Base-by-base conservation (phyloP, 768 basidiomycete species). In the Lyophyllum atratum region DNA sequence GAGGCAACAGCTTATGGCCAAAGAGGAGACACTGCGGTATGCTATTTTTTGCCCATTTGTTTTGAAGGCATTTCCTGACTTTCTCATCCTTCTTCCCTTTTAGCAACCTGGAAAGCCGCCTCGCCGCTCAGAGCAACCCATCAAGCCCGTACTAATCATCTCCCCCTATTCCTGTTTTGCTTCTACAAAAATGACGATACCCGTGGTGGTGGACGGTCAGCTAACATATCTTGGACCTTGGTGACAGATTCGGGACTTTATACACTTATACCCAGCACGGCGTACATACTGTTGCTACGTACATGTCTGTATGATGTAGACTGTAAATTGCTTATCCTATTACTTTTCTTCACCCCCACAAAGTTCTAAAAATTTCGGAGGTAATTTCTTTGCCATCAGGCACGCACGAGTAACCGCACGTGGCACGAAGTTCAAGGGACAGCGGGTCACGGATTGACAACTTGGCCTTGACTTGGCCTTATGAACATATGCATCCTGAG, bases 1-100 rank as follows among this genome's bases (percentile, higher is more conserved):
- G 76, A 80, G 87, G 64, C 92, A 95, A 68, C 88, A 94, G 70
- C 76, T 95, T 45, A 69, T 90, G 68, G 93, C 92, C 43, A 92
- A 93, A 72, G 93, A 95, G 71, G 90, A 90, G 67, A 84, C 87
- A 19, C 83, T 90, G 66, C 79, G 86, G 86, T 86, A 54, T 17
- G 79, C 22, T 33, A 52, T 17, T 47, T n/a, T 17, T 33, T 48
- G 24, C 48, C 34, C 6, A 2, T 15, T 2, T 34, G 31, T n/a
- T 33, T 19, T 22, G 28, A 22, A 25, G 34, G 14, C 33, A 53
- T 42, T 40, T 19, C 17, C 49, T 53, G n/a, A 56, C 52, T 22
- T n/a, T n/a, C n/a, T n/a, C n/a, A n/a, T n/a, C n/a, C n/a, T n/a
- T 43, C 22, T 48, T 52, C 6, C 39, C 33, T 25, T 34, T 25